These are phyloP conservation scores for Plasmodium adleri DNA, from an alignment of 169 alveolate genomes.

Conservation along the genomic window DNA sequence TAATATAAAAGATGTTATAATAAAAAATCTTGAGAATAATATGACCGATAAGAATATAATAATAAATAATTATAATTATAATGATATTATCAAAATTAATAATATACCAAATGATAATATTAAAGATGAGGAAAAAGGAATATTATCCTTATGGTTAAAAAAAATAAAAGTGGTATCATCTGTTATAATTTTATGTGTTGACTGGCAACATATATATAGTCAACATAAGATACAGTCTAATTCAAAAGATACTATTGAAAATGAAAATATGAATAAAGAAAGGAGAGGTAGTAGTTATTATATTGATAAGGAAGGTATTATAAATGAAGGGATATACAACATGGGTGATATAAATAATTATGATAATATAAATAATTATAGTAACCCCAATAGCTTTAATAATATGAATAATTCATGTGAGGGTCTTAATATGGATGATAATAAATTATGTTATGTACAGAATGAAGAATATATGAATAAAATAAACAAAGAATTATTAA, in stretches of 20 bases:
- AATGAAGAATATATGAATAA: slow-evolving; percentile 36
- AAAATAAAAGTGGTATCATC: slow-evolving; percentile 52
- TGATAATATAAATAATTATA: not conserved
- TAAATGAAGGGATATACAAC: not conserved
- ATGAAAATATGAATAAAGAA: not conserved
- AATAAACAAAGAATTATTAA: slow-evolving; percentile 34
- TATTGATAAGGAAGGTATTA: not conserved
- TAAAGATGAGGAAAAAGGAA: not conserved
- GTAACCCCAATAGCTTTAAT: not conserved
- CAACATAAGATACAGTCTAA: not conserved
- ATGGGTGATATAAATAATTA: not conserved
- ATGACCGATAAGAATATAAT: slow-evolving; percentile 51
- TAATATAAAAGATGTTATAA: slow-evolving; percentile 56
- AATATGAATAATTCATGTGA: not conserved
- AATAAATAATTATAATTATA: slow-evolving; percentile 65
- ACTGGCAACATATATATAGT: slow-evolving; percentile 60
- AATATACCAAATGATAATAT: not conserved
- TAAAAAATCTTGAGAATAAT: slow-evolving; percentile 39
- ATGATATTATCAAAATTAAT: slow-evolving; percentile 46
- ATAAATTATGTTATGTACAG: slow-evolving; percentile 5
- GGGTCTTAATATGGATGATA: not conserved
- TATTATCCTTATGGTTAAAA: slow-evolving; percentile 34
- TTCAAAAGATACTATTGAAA: not conserved
- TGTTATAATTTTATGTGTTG: slow-evolving; percentile 66
- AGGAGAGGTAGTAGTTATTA: not conserved